Evolutionary conservation across 2,329 filamentous ascomycete genomes (phyloP).

Genomic region (Fusarium anguioides): DNA sequence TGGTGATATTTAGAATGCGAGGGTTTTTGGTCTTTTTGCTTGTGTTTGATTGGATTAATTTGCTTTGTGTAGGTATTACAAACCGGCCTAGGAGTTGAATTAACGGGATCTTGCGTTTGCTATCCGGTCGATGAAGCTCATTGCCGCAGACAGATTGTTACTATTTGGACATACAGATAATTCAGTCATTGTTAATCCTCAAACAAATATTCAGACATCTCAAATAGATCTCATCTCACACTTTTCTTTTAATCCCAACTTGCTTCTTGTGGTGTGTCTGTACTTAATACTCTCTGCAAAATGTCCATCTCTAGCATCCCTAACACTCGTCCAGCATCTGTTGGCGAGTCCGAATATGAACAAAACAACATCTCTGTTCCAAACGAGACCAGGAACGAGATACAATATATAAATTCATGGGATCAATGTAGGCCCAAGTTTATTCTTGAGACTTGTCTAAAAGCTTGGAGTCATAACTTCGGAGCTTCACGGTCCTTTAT

Average conservation of each 20-base stretch:
- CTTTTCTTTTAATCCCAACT: background rate
- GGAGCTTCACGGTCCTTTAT: slow-evolving; percentile 45
- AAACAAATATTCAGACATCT: too few species aligned
- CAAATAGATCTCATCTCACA: too few species aligned
- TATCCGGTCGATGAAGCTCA: background rate
- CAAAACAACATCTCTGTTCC: too few species aligned
- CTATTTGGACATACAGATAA: background rate
- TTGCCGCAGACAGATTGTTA: background rate
- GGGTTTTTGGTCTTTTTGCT: too few species aligned
- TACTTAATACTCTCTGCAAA: background rate
- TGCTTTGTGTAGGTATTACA: too few species aligned
- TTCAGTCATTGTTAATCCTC: too few species aligned
- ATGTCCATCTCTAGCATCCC: too few species aligned
- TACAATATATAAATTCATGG: background rate
- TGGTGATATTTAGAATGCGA: too few species aligned
- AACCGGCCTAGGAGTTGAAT: background rate
- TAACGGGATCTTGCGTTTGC: background rate
- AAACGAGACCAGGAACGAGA: background rate
- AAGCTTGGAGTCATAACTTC: slow-evolving; percentile 22
- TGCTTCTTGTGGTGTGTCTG: background rate
- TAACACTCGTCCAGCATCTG: too few species aligned
- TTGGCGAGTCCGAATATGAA: too few species aligned
- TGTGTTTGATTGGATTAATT: too few species aligned
- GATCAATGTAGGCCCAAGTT: background rate
- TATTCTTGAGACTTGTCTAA: background rate